A percentile compares a stretch with the other conserved stretches of the same genome.
Evolutionary conservation across 495 filamentous ascomycete species (phyloP).

Genomic region (Echria macrotheca): DNA sequence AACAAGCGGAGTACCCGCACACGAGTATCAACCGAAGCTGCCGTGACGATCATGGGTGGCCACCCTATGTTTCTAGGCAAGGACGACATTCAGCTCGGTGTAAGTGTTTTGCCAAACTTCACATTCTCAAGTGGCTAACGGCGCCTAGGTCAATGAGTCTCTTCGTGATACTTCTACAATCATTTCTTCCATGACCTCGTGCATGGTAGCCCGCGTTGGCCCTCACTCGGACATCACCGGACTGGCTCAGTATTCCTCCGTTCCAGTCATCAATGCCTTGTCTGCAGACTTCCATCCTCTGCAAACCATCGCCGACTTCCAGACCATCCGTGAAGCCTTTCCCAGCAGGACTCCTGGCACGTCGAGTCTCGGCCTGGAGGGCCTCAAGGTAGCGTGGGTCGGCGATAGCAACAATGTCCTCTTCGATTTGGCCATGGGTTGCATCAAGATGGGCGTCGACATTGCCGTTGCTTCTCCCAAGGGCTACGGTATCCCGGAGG

Average conservation of each 20-base stretch:
- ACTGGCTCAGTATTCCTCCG: constrained; percentile 71
- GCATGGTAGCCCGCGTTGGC: constrained; percentile 83
- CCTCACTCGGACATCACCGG: constrained; percentile 74
- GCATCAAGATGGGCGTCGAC: constrained; percentile 78
- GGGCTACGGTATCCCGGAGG: constrained; percentile 68
- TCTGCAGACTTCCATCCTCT: constrained; percentile 85
- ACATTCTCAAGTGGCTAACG: constrained; percentile 12
- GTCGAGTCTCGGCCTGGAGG: constrained; percentile 63
- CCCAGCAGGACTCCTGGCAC: constrained; percentile 30
- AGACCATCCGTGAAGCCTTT: constrained; percentile 80
- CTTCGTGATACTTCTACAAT: constrained; percentile 83
- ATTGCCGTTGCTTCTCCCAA: constrained; percentile 80
- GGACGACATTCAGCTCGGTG: constrained; percentile 92
- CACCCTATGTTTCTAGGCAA: constrained; percentile 95
- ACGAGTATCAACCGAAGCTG: constrained; percentile 84
- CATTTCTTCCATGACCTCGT: constrained; percentile 86
- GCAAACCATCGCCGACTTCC: constrained; percentile 86
- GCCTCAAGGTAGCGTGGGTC: constrained; percentile 88
- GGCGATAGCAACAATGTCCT: constrained; percentile 97
- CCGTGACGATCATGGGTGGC: constrained; percentile 74
- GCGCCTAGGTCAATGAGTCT: constrained; percentile 71
- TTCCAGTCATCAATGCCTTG: constrained; percentile 93
- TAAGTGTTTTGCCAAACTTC: constrained; percentile 30
- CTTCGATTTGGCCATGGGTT: constrained; percentile 83
- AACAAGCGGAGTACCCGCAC: constrained; percentile 91